phyloP scores from a whole-genome alignment of 805 yeast species.

The Teunomyces lycoperdinae region DNA sequence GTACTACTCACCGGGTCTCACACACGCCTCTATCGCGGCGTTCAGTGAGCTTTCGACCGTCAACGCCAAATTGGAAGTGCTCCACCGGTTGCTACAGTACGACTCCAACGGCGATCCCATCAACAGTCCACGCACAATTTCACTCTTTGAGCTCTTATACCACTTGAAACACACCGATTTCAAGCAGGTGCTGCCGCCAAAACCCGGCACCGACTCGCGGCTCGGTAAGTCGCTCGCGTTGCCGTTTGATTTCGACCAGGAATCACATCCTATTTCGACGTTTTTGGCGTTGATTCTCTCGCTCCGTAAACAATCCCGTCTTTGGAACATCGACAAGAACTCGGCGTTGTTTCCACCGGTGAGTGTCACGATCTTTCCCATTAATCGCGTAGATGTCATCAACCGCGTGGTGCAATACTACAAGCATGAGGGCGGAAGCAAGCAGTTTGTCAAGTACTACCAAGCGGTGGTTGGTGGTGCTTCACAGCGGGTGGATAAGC shows the following conservation, averaged over 20 bases:
- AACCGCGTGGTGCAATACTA: slow-evolving; percentile 16
- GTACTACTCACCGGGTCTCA: slow-evolving; percentile 33
- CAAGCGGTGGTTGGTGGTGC: slow-evolving; percentile 1
- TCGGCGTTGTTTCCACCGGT: slow-evolving; percentile 28
- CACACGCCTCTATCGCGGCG: slow-evolving; percentile 37
- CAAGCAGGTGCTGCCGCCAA: background rate
- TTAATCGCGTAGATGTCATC: slow-evolving; percentile 11
- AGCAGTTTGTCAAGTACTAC: slow-evolving; percentile 19
- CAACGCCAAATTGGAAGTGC: slow-evolving; percentile 40
- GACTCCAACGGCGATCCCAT: slow-evolving; percentile 30
- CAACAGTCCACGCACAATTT: slow-evolving; percentile 29
- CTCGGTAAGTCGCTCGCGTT: slow-evolving; percentile 5
- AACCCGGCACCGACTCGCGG: background rate
- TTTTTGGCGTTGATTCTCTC: slow-evolving; percentile 47
- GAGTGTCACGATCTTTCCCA: slow-evolving; percentile 34
- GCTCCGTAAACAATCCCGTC: slow-evolving; percentile 45
- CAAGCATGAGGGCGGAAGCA: slow-evolving; percentile 17
- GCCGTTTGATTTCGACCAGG: slow-evolving; percentile 8
- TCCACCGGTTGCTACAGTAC: slow-evolving; percentile 47
- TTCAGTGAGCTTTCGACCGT: slow-evolving; percentile 38
- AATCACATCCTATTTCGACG: slow-evolving; percentile 17
- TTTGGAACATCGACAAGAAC: slow-evolving; percentile 40
- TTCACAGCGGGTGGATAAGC: slow-evolving; percentile 7
- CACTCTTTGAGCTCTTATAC: slow-evolving; percentile 33
- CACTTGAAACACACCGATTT: slow-evolving; percentile 6